Evolutionary conservation across 768 basidiomycete genomes (phyloP).

Genomic region (Neoboletus magnificus): DNA sequence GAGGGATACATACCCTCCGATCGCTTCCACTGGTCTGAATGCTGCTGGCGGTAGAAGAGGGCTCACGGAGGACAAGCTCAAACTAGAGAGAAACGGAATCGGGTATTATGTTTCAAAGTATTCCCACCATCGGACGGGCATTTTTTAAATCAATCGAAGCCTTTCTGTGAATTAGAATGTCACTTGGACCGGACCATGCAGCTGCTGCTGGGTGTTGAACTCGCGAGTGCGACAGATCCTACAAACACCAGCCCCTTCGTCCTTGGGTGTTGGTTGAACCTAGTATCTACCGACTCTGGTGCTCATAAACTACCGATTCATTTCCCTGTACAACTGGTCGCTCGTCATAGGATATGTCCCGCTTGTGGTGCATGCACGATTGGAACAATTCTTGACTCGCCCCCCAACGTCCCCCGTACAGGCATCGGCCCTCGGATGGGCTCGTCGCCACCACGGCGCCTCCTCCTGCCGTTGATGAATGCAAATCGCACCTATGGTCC

Average conservation of each 20-base stretch:
- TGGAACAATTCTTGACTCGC: slow-evolving; percentile 25
- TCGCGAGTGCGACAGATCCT: not conserved
- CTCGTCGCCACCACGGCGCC: not conserved
- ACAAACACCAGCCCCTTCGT: not conserved
- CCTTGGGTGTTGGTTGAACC: not conserved
- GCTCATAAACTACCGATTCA: not conserved
- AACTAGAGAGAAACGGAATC: slow-evolving; percentile 35
- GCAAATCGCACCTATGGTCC: slow-evolving; percentile 13
- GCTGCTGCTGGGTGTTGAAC: not conserved
- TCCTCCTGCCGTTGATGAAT: slow-evolving; percentile 4
- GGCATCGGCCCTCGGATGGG: slow-evolving; percentile 24
- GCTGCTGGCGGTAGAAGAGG: slow-evolving; percentile 19
- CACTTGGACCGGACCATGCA: not conserved
- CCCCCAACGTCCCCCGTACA: slow-evolving; percentile 18
- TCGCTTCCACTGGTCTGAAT: slow-evolving; percentile 24
- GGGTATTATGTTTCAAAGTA: slow-evolving; percentile 54
- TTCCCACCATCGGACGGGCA: slow-evolving; percentile 29
- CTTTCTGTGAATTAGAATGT: not conserved
- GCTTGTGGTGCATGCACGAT: slow-evolving; percentile 18
- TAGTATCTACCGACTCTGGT: not conserved
- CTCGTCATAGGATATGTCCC: slow-evolving; percentile 1
- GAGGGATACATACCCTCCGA: slow-evolving; percentile 51
- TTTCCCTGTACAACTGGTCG: not conserved
- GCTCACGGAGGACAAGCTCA: slow-evolving; percentile 20
- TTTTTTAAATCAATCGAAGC: slow-evolving; percentile 3